Conservation (phyloP, 2,329 filamentous ascomycete species). For the Sporothrix protearum region DNA sequence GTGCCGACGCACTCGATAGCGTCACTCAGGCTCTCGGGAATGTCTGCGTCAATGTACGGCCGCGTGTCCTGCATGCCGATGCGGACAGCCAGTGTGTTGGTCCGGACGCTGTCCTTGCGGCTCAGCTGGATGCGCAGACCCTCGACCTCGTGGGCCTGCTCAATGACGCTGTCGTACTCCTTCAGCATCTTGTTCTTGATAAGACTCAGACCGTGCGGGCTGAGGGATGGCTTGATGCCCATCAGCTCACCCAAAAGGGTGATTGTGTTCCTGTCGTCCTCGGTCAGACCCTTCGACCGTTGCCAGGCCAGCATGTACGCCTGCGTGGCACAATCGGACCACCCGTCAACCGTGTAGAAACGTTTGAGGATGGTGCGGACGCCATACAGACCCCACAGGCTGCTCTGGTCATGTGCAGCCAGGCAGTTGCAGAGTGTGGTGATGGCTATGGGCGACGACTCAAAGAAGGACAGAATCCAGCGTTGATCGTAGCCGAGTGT, state of each 20-base stretch:
- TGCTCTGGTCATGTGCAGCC: constrained; percentile 14
- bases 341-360: constrained; percentile 17
- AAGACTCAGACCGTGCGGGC: constrained; percentile 20
- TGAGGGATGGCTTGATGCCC: constrained; percentile 16
- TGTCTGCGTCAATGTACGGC: constrained; percentile 21
- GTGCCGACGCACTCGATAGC: constrained; percentile 27
- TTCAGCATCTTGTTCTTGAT: constrained; percentile 22
- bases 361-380: constrained; percentile 26
- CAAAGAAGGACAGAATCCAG: constrained; percentile 26
- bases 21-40: constrained; percentile 28
- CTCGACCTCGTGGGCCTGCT: constrained; percentile 26
- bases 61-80: constrained; percentile 27
- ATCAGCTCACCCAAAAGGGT: constrained; percentile 23
- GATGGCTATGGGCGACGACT: constrained; percentile 22
- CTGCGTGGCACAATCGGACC: constrained; percentile 23
- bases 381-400: constrained; percentile 12
- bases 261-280: constrained; percentile 24
- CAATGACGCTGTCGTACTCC: constrained; percentile 27
- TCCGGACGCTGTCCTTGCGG: constrained; percentile 18
- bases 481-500: constrained; percentile 19
- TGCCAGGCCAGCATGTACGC: constrained; percentile 27
- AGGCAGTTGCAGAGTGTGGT: constrained; percentile 25
- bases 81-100: constrained; percentile 19
- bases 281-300: constrained; percentile 21
- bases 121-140: constrained; percentile 24